phyloP scores from a whole-genome alignment of 352 stramenopile species.

The Globisporangium cederbergense region DNA sequence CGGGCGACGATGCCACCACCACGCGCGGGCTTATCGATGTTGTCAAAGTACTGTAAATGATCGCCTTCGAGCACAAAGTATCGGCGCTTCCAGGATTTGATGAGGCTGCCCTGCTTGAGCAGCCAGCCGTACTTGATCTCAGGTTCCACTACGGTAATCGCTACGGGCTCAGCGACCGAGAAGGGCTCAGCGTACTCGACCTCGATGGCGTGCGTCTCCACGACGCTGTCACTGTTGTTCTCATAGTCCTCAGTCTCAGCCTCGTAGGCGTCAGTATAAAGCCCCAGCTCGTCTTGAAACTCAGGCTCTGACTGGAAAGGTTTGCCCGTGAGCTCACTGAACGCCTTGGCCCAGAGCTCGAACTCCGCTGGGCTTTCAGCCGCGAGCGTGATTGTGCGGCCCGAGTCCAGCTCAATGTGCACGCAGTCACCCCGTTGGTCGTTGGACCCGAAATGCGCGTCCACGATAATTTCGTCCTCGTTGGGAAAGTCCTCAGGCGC shows the following conservation, averaged over 20 bases:
- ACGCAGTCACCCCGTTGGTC: constrained; percentile 21
- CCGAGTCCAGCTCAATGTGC: constrained; percentile 54
- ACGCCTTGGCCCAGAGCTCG: constrained; percentile 48
- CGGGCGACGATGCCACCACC: constrained; percentile 44
- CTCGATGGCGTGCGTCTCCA: constrained; percentile 1
- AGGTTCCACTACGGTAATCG: not conserved
- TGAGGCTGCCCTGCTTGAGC: constrained; percentile 42
- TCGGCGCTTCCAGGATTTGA: constrained; percentile 59
- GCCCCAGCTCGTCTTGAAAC: not conserved
- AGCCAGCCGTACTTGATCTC: constrained; percentile 55
- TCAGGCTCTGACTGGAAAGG: constrained; percentile 1
- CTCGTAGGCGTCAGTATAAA: not conserved
- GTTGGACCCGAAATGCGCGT: constrained; percentile 41
- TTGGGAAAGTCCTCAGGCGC: constrained; percentile 42
- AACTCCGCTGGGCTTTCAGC: constrained; percentile 40
- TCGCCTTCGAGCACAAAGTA: constrained; percentile 62
- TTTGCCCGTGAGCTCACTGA: constrained; percentile 44
- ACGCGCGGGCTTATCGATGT: constrained; percentile 33
- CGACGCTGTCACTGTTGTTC: not conserved
- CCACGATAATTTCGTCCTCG: constrained; percentile 42
- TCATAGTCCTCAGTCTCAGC: constrained; percentile 4
- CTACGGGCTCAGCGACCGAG: not conserved
- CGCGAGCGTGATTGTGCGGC: constrained; percentile 44
- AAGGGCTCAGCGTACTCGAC: not conserved
- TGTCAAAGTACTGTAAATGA: constrained; percentile 50